Evolutionary conservation across 257 asterid genomes (phyloP), one percentile per base, ranked within the genome.

Genomic region (Haberlea rhodopensis): DNA sequence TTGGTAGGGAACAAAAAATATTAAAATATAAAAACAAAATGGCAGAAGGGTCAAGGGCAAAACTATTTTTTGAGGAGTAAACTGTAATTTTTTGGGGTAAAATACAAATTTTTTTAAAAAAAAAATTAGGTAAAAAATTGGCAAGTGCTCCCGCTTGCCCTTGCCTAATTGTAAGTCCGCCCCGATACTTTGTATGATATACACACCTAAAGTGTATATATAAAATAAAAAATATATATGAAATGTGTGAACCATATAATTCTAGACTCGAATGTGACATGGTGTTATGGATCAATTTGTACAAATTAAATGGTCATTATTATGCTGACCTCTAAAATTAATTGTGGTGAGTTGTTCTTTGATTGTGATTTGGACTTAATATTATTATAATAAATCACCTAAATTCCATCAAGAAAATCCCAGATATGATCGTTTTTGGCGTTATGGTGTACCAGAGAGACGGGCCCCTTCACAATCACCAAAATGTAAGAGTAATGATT

Each of bases 311-410:
- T 37, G 57, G 18, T 43, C 51, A 66, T 65, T 65, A 69, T 65
- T 66, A 58, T n/a, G 71, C 63, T 63, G 79, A 77, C 76, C 82
- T 40, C 71, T 61, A 56, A 29, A n/a, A 77, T 53, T 73, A 66
- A 70, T 57, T 77, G 4, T 55, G 52, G 65, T 69, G 70, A 23
- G 74, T 34, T 69, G 53, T 45, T 57, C 71, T 70, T 73, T 64
- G 43, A 65, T 69, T 54, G 20, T 62, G 79, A 70, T 66, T 73
- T 66, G 26, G 71, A 78, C 72, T 21, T 51, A 4, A 64, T 73
- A 63, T 16, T 15, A 58, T 73, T 65, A 69, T 46, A 29, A 63
- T 43, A 45, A 45, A 60, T 10, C 51, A 53, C 67, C 71, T 75
- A 65, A 70, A 54, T 15, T 55, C 58, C 54, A 25, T 62, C 71